phyloP scores from a whole-genome alignment of 352 stramenopile species.

The Globisporangium perplexum region DNA sequence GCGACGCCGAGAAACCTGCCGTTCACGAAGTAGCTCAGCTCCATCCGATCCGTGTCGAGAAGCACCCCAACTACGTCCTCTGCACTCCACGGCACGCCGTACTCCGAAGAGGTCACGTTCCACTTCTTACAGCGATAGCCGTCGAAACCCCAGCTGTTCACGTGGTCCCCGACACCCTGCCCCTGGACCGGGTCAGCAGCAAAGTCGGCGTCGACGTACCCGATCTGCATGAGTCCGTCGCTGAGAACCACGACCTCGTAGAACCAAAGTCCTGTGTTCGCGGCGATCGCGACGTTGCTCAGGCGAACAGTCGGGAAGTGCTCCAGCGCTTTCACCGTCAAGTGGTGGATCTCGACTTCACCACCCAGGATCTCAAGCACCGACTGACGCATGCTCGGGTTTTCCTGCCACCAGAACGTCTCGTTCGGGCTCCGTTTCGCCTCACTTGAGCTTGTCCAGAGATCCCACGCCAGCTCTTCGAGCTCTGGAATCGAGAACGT shows the following conservation, averaged over 20 bases:
- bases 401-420: conserved; percentile 22
- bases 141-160: conserved; percentile 90
- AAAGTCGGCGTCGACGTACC: conserved; percentile 88
- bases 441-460: background rate
- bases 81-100: conserved; percentile 73
- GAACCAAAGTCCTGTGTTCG: conserved; percentile 76
- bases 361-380: conserved; percentile 55
- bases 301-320: conserved; percentile 82
- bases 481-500: conserved; percentile 16
- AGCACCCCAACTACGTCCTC: conserved; percentile 86
- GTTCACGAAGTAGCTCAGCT: conserved; percentile 91
- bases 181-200: conserved; percentile 72
- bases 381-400: conserved; percentile 5
- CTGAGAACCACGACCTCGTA: conserved; percentile 89
- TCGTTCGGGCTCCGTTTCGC: background rate
- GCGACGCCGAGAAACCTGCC: conserved; percentile 83
- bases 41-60: conserved; percentile 77
- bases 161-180: conserved; percentile 90
- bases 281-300: conserved; percentile 34
- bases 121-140: conserved; percentile 86
- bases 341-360: conserved; percentile 50
- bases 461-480: conserved; percentile 26
- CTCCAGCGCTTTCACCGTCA: conserved; percentile 51
- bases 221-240: conserved; percentile 92
- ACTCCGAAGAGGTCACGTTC: conserved; percentile 79